Conservation (phyloP, 2,329 filamentous ascomycete species). For the Trichoderma sp. region DNA sequence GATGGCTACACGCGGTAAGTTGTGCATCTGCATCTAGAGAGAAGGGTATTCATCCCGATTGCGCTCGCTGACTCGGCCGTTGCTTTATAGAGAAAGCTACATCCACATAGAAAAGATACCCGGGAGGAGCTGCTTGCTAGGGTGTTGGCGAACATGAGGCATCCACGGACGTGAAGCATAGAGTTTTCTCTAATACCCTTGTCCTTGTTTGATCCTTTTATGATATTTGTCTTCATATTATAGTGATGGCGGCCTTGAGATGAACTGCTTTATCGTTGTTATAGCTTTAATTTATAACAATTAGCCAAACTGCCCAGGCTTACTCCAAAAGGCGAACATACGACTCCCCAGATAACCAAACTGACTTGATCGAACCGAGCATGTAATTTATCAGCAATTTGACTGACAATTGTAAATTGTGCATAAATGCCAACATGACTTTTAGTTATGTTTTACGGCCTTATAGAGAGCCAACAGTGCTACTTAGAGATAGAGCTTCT, state of each 20-base stretch:
- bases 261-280: too few relatives aligned
- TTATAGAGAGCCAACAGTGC: too few relatives aligned
- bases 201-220: not conserved
- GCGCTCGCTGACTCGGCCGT: not conserved
- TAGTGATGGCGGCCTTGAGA: not conserved
- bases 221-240: too few relatives aligned
- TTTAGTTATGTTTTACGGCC: too few relatives aligned
- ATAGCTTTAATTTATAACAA: not conserved
- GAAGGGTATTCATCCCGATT: not conserved
- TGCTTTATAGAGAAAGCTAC: slow-evolving; percentile 45
- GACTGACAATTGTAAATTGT: not conserved
- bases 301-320: not conserved
- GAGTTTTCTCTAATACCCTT: not conserved
- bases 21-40: too few relatives aligned
- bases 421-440: too few relatives aligned
- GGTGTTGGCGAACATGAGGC: slow-evolving; percentile 50
- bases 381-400: not conserved
- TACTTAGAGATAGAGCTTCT: not conserved
- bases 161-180: slow-evolving; percentile 33
- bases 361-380: not conserved
- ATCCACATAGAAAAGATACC: slow-evolving; percentile 46
- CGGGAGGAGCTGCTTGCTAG: slow-evolving; percentile 50
- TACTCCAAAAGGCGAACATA: not conserved
- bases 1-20: slow-evolving; percentile 80
- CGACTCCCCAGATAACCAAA: not conserved